Evolutionary conservation across 495 filamentous ascomycete species (phyloP).

Genomic region (Cercophora scortea): DNA sequence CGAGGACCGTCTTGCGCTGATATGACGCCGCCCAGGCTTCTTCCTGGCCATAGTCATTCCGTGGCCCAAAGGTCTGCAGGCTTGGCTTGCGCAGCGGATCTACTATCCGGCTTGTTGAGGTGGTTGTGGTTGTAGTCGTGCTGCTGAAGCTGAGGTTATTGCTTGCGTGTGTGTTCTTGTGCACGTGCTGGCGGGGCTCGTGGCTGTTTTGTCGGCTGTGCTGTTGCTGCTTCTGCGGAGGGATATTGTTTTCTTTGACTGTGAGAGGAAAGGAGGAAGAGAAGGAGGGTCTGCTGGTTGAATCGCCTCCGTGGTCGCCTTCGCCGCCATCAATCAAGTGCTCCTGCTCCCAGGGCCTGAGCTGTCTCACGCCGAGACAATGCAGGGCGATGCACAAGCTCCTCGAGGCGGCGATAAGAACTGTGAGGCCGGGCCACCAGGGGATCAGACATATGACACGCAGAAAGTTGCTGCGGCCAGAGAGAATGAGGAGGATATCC

Average conservation of each 20-base stretch:
- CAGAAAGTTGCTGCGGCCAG: constrained; percentile 41
- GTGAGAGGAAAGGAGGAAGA: neutral
- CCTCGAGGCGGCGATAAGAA: constrained; percentile 50
- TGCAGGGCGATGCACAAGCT: constrained; percentile 60
- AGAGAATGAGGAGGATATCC: constrained; percentile 50
- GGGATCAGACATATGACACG: constrained; percentile 46
- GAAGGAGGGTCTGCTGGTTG: constrained; percentile 3
- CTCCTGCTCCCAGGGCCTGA: constrained; percentile 57
- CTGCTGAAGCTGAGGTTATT: constrained; percentile 6
- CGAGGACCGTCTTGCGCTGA: constrained; percentile 44
- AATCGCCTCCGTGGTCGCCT: constrained; percentile 6
- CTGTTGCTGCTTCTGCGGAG: neutral
- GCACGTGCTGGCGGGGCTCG: too few relatives aligned
- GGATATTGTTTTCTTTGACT: neutral
- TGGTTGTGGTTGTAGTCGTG: neutral
- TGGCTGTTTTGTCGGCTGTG: neutral
- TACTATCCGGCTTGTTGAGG: neutral
- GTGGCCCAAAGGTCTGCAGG: constrained; percentile 37
- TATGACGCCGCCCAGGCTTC: constrained; percentile 51
- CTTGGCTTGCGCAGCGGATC: constrained; percentile 34
- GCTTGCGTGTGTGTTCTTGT: too few relatives aligned
- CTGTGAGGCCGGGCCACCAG: constrained; percentile 54
- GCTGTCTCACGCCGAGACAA: constrained; percentile 47
- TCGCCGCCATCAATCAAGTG: constrained; percentile 32
- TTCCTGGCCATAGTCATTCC: constrained; percentile 53